phyloP scores from a whole-genome alignment of 805 yeast genomes.

The Ogataea methanolica region DNA sequence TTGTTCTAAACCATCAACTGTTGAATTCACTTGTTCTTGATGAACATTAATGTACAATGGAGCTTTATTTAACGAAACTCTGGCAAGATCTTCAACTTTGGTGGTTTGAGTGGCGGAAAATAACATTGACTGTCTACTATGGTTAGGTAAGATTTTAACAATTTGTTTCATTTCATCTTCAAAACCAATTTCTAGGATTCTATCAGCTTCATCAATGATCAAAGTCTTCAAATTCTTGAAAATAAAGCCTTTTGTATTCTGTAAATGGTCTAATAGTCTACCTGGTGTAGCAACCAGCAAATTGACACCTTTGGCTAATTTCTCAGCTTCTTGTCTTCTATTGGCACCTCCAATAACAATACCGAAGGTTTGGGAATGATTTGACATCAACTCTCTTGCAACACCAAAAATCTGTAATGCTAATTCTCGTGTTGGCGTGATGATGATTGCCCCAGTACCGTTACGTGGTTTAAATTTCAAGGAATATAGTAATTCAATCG shows the following conservation, averaged over 20 bases:
- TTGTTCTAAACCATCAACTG: constrained; percentile 96
- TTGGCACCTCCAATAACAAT: constrained; percentile 98
- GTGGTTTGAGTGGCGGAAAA: constrained; percentile 99
- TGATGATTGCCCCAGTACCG: constrained; percentile 95
- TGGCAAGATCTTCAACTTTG: constrained; percentile 95
- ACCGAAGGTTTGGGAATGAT: constrained; percentile 91
- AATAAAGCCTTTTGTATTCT: constrained; percentile 89
- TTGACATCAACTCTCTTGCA: constrained; percentile 87
- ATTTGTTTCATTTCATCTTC: constrained; percentile 99
- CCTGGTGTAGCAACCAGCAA: constrained; percentile 97
- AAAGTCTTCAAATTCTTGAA: constrained; percentile 92
- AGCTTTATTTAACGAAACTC: constrained; percentile 91
- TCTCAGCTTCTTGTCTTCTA: constrained; percentile 96
- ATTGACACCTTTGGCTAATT: constrained; percentile 89
- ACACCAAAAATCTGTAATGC: constrained; percentile 98
- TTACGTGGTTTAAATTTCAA: constrained; percentile 95
- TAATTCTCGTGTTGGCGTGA: constrained; percentile 96
- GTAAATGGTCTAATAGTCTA: constrained; percentile 91
- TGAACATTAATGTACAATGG: constrained; percentile 93
- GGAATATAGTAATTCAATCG: constrained; percentile 85
- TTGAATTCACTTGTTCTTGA: constrained; percentile 73
- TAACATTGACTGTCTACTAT: constrained; percentile 92
- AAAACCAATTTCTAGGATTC: constrained; percentile 95
- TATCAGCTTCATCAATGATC: constrained; percentile 96
- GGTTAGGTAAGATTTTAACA: constrained; percentile 86